These are phyloP conservation scores for Thelephora ganbajun DNA, from an alignment of 768 basidiomycete genomes.

Conservation along the genomic window DNA sequence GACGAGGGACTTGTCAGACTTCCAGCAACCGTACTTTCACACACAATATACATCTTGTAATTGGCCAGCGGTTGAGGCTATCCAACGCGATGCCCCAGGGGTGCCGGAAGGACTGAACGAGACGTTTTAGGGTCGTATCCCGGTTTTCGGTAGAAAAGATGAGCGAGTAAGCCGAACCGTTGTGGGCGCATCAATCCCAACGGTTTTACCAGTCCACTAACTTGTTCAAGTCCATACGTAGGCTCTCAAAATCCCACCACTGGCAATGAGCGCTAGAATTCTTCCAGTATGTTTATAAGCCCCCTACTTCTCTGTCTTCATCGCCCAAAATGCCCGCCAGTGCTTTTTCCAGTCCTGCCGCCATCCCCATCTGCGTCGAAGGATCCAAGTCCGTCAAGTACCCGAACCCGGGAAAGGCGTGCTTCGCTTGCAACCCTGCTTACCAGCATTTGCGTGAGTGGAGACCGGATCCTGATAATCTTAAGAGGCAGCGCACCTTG, in stretches of 20 bases:
- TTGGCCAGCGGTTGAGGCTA: conserved; percentile 54
- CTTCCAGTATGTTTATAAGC: too few relatives aligned
- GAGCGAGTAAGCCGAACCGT: not conserved
- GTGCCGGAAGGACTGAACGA: not conserved
- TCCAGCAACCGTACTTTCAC: not conserved
- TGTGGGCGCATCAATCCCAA: too few relatives aligned
- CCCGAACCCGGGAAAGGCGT: not conserved
- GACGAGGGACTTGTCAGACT: conserved; percentile 82
- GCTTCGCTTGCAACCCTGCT: not conserved
- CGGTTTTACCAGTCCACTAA: too few relatives aligned
- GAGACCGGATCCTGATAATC: not conserved
- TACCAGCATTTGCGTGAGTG: not conserved
- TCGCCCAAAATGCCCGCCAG: too few relatives aligned
- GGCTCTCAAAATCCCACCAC: too few relatives aligned
- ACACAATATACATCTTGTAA: too few relatives aligned
- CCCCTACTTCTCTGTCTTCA: too few relatives aligned
- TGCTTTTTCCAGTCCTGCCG: too few relatives aligned
- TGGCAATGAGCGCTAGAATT: too few relatives aligned
- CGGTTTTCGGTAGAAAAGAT: not conserved
- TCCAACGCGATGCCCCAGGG: conserved; percentile 67
- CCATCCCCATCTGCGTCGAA: too few relatives aligned
- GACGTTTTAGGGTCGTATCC: not conserved
- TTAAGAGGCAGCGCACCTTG: conserved; percentile 25
- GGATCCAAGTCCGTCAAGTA: too few relatives aligned
- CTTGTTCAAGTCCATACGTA: too few relatives aligned